Percentiles rank a stretch among this genome's conserved stretches.
Evolutionary conservation across 257 asterid species (phyloP).

Genomic region (Jacaranda mimosifolia): DNA sequence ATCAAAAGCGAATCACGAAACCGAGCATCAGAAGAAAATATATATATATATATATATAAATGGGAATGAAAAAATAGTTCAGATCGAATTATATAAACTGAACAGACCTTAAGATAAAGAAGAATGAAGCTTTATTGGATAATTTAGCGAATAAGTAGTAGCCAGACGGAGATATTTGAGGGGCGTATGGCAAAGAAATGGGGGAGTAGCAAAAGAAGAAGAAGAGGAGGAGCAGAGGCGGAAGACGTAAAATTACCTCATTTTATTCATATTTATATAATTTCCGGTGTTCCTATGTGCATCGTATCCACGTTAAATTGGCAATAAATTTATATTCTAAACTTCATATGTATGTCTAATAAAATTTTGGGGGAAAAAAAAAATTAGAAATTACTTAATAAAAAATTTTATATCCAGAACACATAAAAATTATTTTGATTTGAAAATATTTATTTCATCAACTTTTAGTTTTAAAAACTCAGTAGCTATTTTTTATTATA

Average conservation of each 20-base stretch:
- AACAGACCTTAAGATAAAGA: constrained; percentile 39
- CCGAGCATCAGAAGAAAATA: constrained; percentile 9
- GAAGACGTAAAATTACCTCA: constrained; percentile 13
- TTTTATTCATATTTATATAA: background rate
- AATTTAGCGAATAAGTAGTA: constrained; percentile 43
- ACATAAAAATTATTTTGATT: too few relatives aligned
- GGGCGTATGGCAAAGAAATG: constrained; percentile 35
- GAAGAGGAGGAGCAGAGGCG: constrained; percentile 39
- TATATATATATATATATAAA: background rate
- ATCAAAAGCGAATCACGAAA: constrained; percentile 32
- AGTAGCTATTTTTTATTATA: too few relatives aligned
- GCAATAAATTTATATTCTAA: too few relatives aligned
- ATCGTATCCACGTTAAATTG: too few relatives aligned
- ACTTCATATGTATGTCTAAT: too few relatives aligned
- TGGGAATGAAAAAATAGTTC: constrained; percentile 12
- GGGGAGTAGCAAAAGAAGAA: constrained; percentile 41
- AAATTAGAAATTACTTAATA: too few relatives aligned
- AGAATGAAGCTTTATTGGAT: constrained; percentile 31
- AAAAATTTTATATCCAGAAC: too few relatives aligned
- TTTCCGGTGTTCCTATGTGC: too few relatives aligned
- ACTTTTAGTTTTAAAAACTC: too few relatives aligned
- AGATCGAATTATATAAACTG: constrained; percentile 43
- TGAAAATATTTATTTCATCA: too few relatives aligned
- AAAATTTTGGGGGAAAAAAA: too few relatives aligned
- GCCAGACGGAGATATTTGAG: constrained; percentile 42